A percentile compares a stretch with the other conserved stretches of the same genome.
Evolutionary conservation across 805 yeast genomes (phyloP).

Genomic region (Hanseniaspora taiwanica): DNA sequence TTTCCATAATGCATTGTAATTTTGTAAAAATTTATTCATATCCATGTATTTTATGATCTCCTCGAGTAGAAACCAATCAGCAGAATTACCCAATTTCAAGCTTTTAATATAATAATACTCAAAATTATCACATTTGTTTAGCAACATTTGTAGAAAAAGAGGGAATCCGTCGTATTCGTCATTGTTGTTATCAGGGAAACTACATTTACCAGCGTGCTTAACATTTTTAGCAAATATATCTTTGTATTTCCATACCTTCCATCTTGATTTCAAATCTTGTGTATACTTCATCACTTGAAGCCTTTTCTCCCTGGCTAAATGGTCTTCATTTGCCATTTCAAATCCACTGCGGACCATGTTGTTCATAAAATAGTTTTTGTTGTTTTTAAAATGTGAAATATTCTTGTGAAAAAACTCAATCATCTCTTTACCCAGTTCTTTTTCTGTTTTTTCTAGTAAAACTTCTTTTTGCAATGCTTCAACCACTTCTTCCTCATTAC

Average conservation of each 20-base stretch:
- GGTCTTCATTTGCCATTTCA: neutral
- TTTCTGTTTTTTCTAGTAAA: neutral
- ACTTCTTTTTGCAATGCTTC: neutral
- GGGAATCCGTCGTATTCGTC: neutral
- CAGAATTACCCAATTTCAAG: neutral
- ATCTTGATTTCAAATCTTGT: neutral
- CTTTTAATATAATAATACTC: neutral
- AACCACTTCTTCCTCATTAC: slow-evolving; percentile 5
- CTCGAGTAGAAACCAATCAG: neutral
- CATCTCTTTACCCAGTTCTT: neutral
- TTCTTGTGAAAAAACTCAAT: neutral
- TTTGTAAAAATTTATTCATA: neutral
- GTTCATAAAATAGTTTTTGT: slow-evolving; percentile 2
- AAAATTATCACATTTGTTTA: neutral
- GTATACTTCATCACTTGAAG: neutral
- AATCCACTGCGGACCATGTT: slow-evolving; percentile 1
- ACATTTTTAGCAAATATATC: neutral
- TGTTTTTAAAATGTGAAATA: slow-evolving; percentile 1
- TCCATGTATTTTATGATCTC: neutral
- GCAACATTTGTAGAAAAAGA: neutral
- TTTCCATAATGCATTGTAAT: neutral
- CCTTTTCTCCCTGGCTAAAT: slow-evolving; percentile 1
- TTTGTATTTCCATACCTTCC: neutral
- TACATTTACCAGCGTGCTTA: too few relatives aligned
- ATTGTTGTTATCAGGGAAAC: too few relatives aligned